Percentiles rank a stretch among this genome's conserved stretches.
These are phyloP conservation scores for Arthrocladium fulminans DNA, from an alignment of 2,329 filamentous ascomycete genomes.

Conservation along the genomic window DNA sequence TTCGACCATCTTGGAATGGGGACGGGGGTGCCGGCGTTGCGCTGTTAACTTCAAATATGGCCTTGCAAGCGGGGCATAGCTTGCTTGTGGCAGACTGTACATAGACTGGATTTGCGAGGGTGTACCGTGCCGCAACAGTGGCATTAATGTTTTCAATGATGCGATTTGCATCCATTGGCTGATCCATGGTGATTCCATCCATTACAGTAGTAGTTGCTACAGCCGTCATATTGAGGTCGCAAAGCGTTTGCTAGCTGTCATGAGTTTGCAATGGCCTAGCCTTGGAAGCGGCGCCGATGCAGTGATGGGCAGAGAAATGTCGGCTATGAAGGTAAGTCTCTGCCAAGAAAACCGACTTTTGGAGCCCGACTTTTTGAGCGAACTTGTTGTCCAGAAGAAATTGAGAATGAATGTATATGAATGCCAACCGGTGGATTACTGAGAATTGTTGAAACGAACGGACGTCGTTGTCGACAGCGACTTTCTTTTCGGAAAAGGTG, in stretches of 20 bases:
- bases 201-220: neutral
- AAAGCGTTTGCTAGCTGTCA: neutral
- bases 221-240: conserved; percentile 1
- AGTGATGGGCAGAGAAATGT: neutral
- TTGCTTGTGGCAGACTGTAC: conserved; percentile 11
- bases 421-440: neutral
- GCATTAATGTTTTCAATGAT: conserved; percentile 10
- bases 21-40: neutral
- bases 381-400: neutral
- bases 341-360: no score
- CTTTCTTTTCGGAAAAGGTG: neutral
- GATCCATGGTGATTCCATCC: neutral
- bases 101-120: neutral
- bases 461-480: conserved; percentile 5
- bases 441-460: neutral
- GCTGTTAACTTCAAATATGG: conserved; percentile 15
- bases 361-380: no score
- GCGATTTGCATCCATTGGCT: conserved; percentile 3
- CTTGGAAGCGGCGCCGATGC: neutral
- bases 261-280: neutral
- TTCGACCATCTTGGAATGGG: neutral
- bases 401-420: neutral
- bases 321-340: no score
- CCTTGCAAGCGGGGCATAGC: conserved; percentile 19
- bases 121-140: conserved; percentile 6